Percentiles rank a stretch among this genome's conserved stretches.
Evolutionary conservation across 192 early-diverging fungal species (phyloP).

Genomic region (Chytriomyces sp.): DNA sequence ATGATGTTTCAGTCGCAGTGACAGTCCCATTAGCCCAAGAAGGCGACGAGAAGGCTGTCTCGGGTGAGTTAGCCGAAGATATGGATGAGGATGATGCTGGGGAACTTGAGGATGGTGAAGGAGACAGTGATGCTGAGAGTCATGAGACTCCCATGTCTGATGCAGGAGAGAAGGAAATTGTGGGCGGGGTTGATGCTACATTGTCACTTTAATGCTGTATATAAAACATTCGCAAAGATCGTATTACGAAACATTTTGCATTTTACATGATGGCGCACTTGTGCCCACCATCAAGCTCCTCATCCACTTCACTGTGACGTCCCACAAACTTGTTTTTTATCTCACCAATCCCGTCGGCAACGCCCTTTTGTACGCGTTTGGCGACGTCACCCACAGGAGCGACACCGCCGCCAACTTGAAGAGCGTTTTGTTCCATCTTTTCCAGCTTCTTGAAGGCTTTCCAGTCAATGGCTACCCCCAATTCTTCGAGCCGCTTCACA

Average conservation of each 20-base stretch:
- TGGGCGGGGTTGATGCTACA: background rate
- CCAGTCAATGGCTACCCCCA: constrained; percentile 25
- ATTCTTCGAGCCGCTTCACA: constrained; percentile 28
- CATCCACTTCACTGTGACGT: constrained; percentile 14
- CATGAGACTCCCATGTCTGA: no score
- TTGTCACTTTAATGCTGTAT: background rate
- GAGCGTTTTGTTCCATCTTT: background rate
- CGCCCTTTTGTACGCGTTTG: background rate
- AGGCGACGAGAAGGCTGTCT: no score
- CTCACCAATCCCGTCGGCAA: background rate
- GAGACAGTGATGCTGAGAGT: no score
- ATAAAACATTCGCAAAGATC: background rate
- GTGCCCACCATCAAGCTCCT: constrained; percentile 33
- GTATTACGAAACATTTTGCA: constrained; percentile 34
- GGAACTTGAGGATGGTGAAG: no score
- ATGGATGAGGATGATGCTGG: no score
- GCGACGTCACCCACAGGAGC: background rate
- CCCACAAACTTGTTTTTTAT: background rate
- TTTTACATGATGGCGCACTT: no score
- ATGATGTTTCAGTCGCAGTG: no score
- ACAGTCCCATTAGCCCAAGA: no score
- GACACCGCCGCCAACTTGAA: constrained; percentile 8
- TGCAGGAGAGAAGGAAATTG: background rate
- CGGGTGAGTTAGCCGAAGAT: no score
- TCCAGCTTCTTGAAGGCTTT: constrained; percentile 19